phyloP scores from a whole-genome alignment of 2,329 filamentous ascomycete species.

The Botrytis byssoidea region DNA sequence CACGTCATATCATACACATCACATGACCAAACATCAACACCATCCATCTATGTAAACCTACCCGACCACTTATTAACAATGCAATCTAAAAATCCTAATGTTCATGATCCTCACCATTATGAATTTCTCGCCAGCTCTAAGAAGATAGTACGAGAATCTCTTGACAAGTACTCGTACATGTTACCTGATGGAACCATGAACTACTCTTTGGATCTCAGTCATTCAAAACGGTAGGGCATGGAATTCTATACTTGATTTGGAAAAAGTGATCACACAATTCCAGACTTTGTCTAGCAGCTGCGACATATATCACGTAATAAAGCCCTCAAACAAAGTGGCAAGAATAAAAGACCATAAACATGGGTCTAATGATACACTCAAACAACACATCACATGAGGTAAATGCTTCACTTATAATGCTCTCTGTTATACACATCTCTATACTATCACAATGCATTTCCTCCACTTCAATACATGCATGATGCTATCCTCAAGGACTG shows the following conservation, averaged over 20 bases:
- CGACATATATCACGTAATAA: background rate
- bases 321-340: background rate
- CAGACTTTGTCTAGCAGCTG: background rate
- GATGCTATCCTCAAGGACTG: background rate
- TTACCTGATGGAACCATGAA: background rate
- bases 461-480: conserved; percentile 5
- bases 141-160: background rate
- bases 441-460: conserved; percentile 17
- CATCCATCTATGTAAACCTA: background rate
- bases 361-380: background rate
- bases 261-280: background rate
- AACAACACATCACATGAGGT: background rate
- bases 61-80: background rate
- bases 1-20: background rate
- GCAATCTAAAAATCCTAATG: background rate
- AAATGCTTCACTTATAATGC: background rate
- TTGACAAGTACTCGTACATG: too few relatives aligned
- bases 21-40: background rate
- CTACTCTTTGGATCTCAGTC: background rate
- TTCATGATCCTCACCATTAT: background rate
- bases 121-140: background rate
- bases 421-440: conserved; percentile 18
- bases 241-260: background rate
- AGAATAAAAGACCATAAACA: background rate
- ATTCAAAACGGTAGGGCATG: background rate